These are phyloP conservation scores for Sonneratia caseolaris DNA, from an alignment of 345 rosid genomes.

Conservation along the genomic window DNA sequence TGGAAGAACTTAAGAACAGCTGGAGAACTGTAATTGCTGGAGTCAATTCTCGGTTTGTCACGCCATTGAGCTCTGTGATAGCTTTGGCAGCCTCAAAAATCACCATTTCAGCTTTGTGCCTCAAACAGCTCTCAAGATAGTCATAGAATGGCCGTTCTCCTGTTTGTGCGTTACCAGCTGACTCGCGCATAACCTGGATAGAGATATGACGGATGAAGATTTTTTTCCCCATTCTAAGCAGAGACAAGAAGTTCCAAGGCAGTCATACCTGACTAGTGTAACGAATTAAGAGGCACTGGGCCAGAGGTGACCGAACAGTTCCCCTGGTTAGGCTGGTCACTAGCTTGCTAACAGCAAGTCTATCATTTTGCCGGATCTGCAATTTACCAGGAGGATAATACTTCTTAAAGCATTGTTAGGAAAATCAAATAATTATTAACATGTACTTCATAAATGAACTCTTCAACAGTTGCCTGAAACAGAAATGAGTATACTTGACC, in stretches of 20 bases:
- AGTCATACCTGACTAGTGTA: neutral
- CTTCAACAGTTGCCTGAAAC: too few relatives aligned
- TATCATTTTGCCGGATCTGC: conserved; percentile 90
- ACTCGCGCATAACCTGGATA: conserved; percentile 80
- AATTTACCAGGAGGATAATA: conserved; percentile 6
- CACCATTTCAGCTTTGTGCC: conserved; percentile 98
- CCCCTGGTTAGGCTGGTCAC: conserved; percentile 93
- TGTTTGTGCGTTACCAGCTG: conserved; percentile 53
- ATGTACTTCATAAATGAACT: too few relatives aligned
- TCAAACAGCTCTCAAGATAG: conserved; percentile 89
- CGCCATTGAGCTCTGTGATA: conserved; percentile 93
- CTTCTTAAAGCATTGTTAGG: neutral
- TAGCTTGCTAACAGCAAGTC: conserved; percentile 85
- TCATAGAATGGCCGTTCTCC: conserved; percentile 97
- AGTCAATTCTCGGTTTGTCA: conserved; percentile 83
- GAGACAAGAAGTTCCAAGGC: neutral
- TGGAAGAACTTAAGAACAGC: conserved; percentile 93
- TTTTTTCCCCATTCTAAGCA: neutral
- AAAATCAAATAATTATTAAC: too few relatives aligned
- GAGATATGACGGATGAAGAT: neutral
- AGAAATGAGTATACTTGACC: too few relatives aligned
- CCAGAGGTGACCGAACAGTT: conserved; percentile 90
- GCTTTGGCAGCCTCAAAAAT: conserved; percentile 99
- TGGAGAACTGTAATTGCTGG: conserved; percentile 98
- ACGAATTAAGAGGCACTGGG: conserved; percentile 61